Evolutionary conservation across 2,329 filamentous ascomycete genomes (phyloP), one percentile per base, ranked within the genome.

Genomic region (Didymella segeticola): DNA sequence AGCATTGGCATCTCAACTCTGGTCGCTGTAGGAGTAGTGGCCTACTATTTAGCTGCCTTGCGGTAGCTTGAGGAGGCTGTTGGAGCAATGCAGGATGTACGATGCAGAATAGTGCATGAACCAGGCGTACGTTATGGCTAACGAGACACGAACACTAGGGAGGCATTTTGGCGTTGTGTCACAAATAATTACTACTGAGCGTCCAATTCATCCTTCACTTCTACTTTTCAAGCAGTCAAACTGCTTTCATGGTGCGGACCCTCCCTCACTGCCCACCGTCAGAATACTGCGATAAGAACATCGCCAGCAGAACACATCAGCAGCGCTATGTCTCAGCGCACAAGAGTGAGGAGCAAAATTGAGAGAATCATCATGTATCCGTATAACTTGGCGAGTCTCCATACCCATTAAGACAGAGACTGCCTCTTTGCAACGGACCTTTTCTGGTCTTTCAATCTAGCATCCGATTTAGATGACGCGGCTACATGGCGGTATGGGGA

Each of bases 391-490:
- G 38, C 37, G 14, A 25, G 37, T 22, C 53, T 46, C 53, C 19
- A 36, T 49, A 50, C 30, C 9, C 22, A 45, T 19, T 5, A 39
- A 34, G 20, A 29, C 34, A 22, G 36, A 48, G 43, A 43, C 48
- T 36, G 53, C 48, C 48, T 52, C 53, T 56, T 56, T 53, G 37
- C 26, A 43, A 31, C 26, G 53, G 43, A 33, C 19, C 9, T 29
- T 53, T 3, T 22, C 19, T n/a, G n/a, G 12, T n/a, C 11, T 39
- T 14, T 60, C 58, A 15, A 11, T 67, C 54, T 67, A 12, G 63
- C 64, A 67, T 59, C 64, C 64, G 56, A 43, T 67, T 66, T 67
- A 67, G 64, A 64, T 67, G 64, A 53, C 53, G 30, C 50, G 27
- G 53, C 60, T 33, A 52, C 56, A 64, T 42, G 51, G 55, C 46